A percentile compares a stretch with the other conserved stretches of the same genome.
These are phyloP conservation scores for Sporothrix globosa DNA, from an alignment of 2,329 filamentous ascomycete genomes.

Conservation along the genomic window DNA sequence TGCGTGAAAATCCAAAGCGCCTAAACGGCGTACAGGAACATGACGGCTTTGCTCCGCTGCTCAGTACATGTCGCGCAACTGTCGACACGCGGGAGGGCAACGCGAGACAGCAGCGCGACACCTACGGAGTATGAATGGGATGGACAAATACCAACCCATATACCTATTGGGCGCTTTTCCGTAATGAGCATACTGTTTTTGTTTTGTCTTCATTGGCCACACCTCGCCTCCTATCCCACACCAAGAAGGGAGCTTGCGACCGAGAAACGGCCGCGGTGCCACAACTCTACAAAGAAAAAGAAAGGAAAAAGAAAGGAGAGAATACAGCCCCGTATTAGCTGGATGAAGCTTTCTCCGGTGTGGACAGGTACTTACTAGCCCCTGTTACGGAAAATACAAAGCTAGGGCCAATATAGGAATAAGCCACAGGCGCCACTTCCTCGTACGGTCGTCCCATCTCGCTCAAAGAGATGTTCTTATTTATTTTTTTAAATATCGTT, in stretches of 20 bases:
- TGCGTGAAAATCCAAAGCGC: neutral
- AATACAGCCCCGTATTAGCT: neutral
- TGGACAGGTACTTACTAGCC: neutral
- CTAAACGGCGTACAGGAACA: neutral
- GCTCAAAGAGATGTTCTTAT: too few species aligned
- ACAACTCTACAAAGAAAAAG: neutral
- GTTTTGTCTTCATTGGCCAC: neutral
- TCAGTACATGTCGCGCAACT: too few species aligned
- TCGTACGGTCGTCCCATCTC: too few species aligned
- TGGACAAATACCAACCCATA: constrained; percentile 14
- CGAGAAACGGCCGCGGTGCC: constrained; percentile 27
- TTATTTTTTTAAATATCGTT: too few species aligned
- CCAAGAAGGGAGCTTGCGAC: neutral
- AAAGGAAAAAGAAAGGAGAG: neutral
- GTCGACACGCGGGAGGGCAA: neutral
- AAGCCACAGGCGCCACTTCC: neutral
- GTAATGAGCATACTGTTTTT: too few species aligned
- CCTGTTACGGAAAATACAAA: neutral
- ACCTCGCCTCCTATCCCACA: neutral
- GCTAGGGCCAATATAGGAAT: neutral
- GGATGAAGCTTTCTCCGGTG: neutral
- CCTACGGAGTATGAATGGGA: too few species aligned
- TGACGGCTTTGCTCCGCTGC: too few species aligned
- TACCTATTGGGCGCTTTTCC: neutral
- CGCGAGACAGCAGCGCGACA: too few species aligned